These are phyloP conservation scores for Starmerella lactis-condensi DNA, from an alignment of 805 yeast species.

Conservation along the genomic window DNA sequence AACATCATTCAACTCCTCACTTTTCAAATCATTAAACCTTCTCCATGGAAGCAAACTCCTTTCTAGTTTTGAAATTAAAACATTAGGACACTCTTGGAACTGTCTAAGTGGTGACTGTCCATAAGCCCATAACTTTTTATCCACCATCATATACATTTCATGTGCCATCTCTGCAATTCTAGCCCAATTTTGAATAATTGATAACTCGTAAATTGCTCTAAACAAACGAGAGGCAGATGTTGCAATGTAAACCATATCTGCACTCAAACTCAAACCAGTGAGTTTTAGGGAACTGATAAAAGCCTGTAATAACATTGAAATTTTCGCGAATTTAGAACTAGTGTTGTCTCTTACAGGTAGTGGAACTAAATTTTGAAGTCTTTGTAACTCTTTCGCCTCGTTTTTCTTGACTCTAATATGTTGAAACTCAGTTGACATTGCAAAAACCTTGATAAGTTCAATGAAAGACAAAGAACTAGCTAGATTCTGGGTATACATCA, in stretches of 20 bases:
- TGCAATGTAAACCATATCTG: conserved; percentile 83
- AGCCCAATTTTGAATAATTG: conserved; percentile 56
- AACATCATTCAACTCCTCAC: conserved; percentile 70
- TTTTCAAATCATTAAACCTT: conserved; percentile 45
- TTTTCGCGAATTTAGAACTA: conserved; percentile 57
- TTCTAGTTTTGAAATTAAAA: conserved; percentile 57
- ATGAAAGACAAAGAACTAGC: conserved; percentile 48
- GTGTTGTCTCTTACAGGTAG: conserved; percentile 63
- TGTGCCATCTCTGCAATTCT: conserved; percentile 37
- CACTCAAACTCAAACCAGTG: conserved; percentile 77
- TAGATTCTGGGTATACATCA: conserved; percentile 41
- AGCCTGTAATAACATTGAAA: conserved; percentile 64
- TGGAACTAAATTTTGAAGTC: conserved; percentile 57
- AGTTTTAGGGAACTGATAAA: conserved; percentile 60
- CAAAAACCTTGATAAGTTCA: conserved; percentile 60
- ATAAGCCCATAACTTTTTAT: conserved; percentile 63
- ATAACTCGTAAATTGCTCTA: conserved; percentile 69
- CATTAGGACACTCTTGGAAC: conserved; percentile 50
- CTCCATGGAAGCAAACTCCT: conserved; percentile 68
- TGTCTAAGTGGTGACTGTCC: conserved; percentile 68
- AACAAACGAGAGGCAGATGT: conserved; percentile 83
- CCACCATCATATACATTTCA: conserved; percentile 62
- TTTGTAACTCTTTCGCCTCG: conserved; percentile 55
- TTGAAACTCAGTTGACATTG: conserved; percentile 70
- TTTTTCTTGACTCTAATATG: conserved; percentile 71